Percentiles rank a stretch among this genome's conserved stretches.
Evolutionary conservation across 306 rosid species (phyloP).

Genomic region (Vigna mungo): DNA sequence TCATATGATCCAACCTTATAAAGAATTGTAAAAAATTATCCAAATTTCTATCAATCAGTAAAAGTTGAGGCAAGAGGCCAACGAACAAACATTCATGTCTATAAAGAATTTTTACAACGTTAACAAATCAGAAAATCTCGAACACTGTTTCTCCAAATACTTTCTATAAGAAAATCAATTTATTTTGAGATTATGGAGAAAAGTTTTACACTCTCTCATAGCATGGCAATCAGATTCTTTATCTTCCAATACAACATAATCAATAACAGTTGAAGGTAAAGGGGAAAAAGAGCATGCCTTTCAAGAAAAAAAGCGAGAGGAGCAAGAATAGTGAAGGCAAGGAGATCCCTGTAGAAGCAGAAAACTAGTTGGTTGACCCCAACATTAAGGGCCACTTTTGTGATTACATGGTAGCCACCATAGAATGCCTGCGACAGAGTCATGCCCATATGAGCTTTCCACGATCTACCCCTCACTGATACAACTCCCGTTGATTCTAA

Average conservation of each 20-base stretch:
- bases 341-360: constrained; percentile 75
- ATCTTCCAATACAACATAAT: neutral
- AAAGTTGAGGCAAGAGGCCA: neutral
- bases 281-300: constrained; percentile 51
- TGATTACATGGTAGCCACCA: constrained; percentile 93
- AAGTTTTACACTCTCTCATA: neutral
- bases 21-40: neutral
- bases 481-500: neutral
- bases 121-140: neutral
- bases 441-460: constrained; percentile 80
- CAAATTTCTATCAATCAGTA: neutral
- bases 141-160: too few relatives aligned
- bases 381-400: constrained; percentile 89
- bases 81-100: neutral
- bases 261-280: neutral
- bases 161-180: too few relatives aligned
- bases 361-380: constrained; percentile 88
- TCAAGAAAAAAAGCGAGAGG: constrained; percentile 76
- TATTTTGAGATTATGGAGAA: too few relatives aligned
- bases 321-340: constrained; percentile 71
- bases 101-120: neutral
- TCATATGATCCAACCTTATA: neutral
- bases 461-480: constrained; percentile 40
- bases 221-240: neutral
- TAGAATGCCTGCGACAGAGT: constrained; percentile 64